Percentiles rank a stretch among this genome's conserved stretches.
Conservation (phyloP, 2,329 filamentous ascomycete genomes). For the Periconia sp. region DNA sequence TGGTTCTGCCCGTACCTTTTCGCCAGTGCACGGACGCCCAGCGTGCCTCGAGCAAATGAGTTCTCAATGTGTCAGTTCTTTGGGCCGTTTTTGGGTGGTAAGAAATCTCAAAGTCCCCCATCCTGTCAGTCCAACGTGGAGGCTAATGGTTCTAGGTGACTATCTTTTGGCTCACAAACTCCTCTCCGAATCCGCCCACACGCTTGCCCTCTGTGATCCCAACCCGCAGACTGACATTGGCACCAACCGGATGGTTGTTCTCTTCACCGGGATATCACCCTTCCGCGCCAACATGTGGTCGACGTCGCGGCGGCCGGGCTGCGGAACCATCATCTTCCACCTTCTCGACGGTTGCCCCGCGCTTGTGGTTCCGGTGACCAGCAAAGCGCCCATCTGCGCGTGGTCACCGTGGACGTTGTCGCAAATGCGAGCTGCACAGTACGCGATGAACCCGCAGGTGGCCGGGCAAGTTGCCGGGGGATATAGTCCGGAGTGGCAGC, state of each 20-base stretch:
- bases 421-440: constrained; percentile 31
- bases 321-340: constrained; percentile 45
- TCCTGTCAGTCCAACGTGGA: not conserved
- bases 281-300: constrained; percentile 45
- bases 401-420: constrained; percentile 44
- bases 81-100: constrained; percentile 44
- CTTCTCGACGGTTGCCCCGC: constrained; percentile 45
- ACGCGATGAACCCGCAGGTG: constrained; percentile 10
- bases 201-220: constrained; percentile 41
- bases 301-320: constrained; percentile 45
- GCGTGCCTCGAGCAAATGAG: constrained; percentile 38
- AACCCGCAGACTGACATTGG: constrained; percentile 33
- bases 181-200: constrained; percentile 36
- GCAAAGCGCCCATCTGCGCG: constrained; percentile 33
- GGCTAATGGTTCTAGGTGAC: constrained; percentile 28
- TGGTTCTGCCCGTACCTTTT: constrained; percentile 49
- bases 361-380: constrained; percentile 42
- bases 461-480: constrained; percentile 11
- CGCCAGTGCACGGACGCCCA: constrained; percentile 39
- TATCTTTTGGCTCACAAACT: constrained; percentile 45
- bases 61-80: constrained; percentile 47
- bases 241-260: constrained; percentile 42
- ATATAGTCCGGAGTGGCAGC: constrained; percentile 35
- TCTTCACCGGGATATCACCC: constrained; percentile 48
- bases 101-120: constrained; percentile 5